Conservation (phyloP, 2,329 filamentous ascomycete genomes). For the Xylariaceae sp. region DNA sequence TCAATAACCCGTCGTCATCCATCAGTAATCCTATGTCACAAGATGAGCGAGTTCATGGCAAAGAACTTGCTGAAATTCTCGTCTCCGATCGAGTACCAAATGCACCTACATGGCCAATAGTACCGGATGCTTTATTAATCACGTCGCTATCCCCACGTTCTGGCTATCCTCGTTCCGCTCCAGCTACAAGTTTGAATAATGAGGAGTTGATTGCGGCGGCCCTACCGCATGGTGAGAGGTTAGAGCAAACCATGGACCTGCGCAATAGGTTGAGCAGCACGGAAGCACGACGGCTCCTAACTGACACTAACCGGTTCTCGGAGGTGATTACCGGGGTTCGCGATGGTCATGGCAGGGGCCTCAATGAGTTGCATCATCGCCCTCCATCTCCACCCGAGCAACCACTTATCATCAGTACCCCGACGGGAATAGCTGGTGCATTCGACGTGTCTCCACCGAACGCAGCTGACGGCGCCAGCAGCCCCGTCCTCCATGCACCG, state of each 20-base stretch:
- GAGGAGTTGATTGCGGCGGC: conserved; percentile 35
- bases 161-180: conserved; percentile 42
- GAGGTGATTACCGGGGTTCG: conserved; percentile 40
- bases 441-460: conserved; percentile 44
- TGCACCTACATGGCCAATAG: conserved; percentile 47
- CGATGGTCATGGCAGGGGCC: conserved; percentile 23
- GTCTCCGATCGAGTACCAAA: conserved; percentile 31
- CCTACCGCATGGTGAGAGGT: conserved; percentile 38
- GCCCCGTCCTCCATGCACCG: conserved; percentile 50
- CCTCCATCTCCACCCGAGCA: conserved; percentile 41
- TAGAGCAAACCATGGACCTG: conserved; percentile 39
- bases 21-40: conserved; percentile 10
- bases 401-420: conserved; percentile 59
- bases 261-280: conserved; percentile 37
- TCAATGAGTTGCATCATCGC: conserved; percentile 25
- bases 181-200: conserved; percentile 32
- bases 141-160: conserved; percentile 24
- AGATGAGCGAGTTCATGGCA: background rate
- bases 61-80: conserved; percentile 15
- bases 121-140: conserved; percentile 26
- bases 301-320: conserved; percentile 42
- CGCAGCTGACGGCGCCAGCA: conserved; percentile 33
- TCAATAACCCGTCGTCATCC: conserved; percentile 13
- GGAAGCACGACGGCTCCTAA: conserved; percentile 40
- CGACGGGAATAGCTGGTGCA: conserved; percentile 50